Base-by-base conservation (phyloP, 2,329 filamentous ascomycete species). In the Xylariaceae sp. region DNA sequence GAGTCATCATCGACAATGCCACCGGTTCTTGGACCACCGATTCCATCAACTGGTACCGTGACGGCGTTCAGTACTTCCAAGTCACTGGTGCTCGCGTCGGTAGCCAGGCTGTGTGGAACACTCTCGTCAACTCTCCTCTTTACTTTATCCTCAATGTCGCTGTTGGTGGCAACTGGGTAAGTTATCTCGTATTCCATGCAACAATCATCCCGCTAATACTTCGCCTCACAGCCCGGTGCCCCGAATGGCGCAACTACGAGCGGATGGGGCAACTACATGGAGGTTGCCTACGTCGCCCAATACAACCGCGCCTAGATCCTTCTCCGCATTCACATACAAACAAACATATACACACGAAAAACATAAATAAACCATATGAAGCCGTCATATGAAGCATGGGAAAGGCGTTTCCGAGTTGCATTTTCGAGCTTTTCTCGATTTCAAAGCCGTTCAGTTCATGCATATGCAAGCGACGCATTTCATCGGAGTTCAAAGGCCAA, bases 121-220 rank as follows among this genome's bases (percentile, higher is more conserved):
- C 69, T 12, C 64, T 77, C 12, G 70, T 71, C 0, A 66, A 68
- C 50, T 68, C 65, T 12, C 70, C 73, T 1, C 59, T 74, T 47
- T 77, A 71, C 57, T 66, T 76, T 42, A 71, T 76, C 42, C 61
- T 77, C 47, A 76, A 77, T 44, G 70, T 77, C 17, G 75, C 74
- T 15, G 72, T 77, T 39, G 75, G 75, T 11, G 74, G 74, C 12
- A 62, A 62, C 55, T 75, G 58, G 54, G 64, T 66, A 67, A 63
- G 75, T 72, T 22, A 40, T n/a, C 7, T 32, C 22, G 0, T 18
- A 10, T 9, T 11, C n/a, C 17, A 2, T 6, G n/a, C 11, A 33
- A 36, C 2, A 4, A 33, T 15, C 14, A 18, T 4, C 11, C 3
- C 40, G 33, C 49, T 10, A 19, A 41, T 55, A 39, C 47, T 45